phyloP scores from a whole-genome alignment of 306 rosid species.

The Purshia tridentata region DNA sequence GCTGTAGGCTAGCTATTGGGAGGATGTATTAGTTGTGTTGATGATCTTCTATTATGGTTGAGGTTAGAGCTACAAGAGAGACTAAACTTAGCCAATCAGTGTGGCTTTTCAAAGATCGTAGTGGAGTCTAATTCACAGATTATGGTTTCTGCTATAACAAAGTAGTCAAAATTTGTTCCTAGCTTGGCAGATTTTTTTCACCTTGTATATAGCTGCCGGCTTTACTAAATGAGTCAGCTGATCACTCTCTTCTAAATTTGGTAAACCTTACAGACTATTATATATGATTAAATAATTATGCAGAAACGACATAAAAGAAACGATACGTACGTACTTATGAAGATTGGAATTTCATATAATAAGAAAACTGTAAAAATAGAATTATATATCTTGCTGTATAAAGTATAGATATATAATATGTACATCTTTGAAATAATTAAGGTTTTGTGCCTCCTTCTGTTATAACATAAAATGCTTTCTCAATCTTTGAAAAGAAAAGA shows the following conservation, averaged over 20 bases:
- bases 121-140: too few relatives aligned
- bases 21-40: too few relatives aligned
- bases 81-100: too few relatives aligned
- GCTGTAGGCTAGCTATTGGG: too few relatives aligned
- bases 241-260: background rate
- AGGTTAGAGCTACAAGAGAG: too few relatives aligned
- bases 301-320: too few relatives aligned
- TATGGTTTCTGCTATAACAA: too few relatives aligned
- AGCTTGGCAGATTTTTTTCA: too few relatives aligned
- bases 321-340: too few relatives aligned
- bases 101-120: too few relatives aligned
- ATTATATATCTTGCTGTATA: background rate
- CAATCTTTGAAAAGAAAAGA: conserved; percentile 36
- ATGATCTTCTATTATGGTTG: too few relatives aligned
- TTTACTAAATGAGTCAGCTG: background rate
- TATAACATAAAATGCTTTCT: conserved; percentile 14
- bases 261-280: background rate
- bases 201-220: background rate
- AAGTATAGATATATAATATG: background rate
- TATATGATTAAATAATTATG: background rate
- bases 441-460: background rate
- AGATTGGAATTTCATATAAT: background rate
- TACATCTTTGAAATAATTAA: background rate
- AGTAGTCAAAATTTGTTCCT: too few relatives aligned
- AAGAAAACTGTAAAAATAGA: background rate